Evolutionary conservation across 768 basidiomycete species (phyloP).

Genomic region (Roridomyces roridus): DNA sequence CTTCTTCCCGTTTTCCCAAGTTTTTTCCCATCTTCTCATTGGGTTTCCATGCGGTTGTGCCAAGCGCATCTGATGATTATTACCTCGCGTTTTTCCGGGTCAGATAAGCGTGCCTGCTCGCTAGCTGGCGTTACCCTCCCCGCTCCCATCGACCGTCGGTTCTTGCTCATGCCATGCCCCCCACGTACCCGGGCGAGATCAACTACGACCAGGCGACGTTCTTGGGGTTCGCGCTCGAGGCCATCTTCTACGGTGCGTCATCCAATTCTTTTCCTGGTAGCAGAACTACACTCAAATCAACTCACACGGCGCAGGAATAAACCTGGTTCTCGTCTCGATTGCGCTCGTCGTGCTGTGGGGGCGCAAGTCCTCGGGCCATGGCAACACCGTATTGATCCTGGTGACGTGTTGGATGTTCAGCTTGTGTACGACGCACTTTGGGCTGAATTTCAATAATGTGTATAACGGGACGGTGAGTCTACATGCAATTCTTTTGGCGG

Average conservation of each 20-base stretch:
- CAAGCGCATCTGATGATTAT: too few relatives aligned
- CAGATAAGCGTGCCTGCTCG: background rate
- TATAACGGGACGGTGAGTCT: slow-evolving; percentile 5
- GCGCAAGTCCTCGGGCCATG: background rate
- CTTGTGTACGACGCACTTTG: slow-evolving; percentile 9
- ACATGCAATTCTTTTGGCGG: background rate
- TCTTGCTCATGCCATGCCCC: too few relatives aligned
- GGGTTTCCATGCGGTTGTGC: too few relatives aligned
- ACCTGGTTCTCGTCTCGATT: slow-evolving; percentile 2
- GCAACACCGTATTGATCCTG: background rate
- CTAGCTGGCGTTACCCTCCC: background rate
- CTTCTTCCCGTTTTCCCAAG: too few relatives aligned
- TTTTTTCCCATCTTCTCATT: too few relatives aligned
- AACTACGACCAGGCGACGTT: slow-evolving; percentile 12
- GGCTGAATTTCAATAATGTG: slow-evolving; percentile 16
- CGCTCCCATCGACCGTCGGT: too few relatives aligned
- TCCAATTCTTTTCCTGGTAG: too few relatives aligned
- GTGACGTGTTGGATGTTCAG: slow-evolving; percentile 12
- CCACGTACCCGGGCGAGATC: background rate
- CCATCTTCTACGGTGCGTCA: slow-evolving; percentile 3
- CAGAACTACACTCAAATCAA: too few relatives aligned
- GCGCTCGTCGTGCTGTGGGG: background rate
- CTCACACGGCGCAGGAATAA: too few relatives aligned
- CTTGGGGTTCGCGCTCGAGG: slow-evolving; percentile 9
- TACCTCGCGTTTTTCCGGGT: too few relatives aligned